Evolutionary conservation across 177 flowering plant species (phyloP).

Genomic region (Vitis hybrid): DNA sequence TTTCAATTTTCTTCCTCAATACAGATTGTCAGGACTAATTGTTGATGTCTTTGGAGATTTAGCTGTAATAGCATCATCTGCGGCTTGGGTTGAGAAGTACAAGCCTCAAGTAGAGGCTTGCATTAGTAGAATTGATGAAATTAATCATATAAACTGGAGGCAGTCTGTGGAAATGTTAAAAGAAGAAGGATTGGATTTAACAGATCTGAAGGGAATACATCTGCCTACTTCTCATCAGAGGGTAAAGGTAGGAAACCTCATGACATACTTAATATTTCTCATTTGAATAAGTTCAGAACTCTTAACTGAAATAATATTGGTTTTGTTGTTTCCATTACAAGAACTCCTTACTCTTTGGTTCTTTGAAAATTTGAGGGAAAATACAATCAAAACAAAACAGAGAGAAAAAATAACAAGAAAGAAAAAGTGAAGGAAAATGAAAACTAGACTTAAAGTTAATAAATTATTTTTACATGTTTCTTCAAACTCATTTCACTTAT

Average conservation of each 20-base stretch:
- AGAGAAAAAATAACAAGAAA: too few species aligned
- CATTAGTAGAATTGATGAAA: slow-evolving; percentile 44
- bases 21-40: slow-evolving; percentile 90
- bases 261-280: neutral
- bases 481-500: too few species aligned
- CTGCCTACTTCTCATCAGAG: slow-evolving; percentile 37
- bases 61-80: slow-evolving; percentile 95
- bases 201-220: slow-evolving; percentile 32
- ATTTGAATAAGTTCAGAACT: neutral
- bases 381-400: too few species aligned
- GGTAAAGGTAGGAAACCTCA: slow-evolving; percentile 53
- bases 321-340: too few species aligned
- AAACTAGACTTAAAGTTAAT: too few species aligned
- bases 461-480: too few species aligned
- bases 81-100: slow-evolving; percentile 99
- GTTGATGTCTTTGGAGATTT: slow-evolving; percentile 86
- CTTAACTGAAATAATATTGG: too few species aligned
- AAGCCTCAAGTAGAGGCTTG: slow-evolving; percentile 59
- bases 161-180: slow-evolving; percentile 81
- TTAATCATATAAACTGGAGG: slow-evolving; percentile 77
- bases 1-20: slow-evolving; percentile 6
- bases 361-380: too few species aligned
- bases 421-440: too few species aligned
- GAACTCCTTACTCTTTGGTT: too few species aligned
- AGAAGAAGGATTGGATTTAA: slow-evolving; percentile 80